Percentiles rank a stretch among this genome's conserved stretches.
phyloP scores from a whole-genome alignment of 2,329 filamentous ascomycete genomes.

The Cladosporium oxysporum region DNA sequence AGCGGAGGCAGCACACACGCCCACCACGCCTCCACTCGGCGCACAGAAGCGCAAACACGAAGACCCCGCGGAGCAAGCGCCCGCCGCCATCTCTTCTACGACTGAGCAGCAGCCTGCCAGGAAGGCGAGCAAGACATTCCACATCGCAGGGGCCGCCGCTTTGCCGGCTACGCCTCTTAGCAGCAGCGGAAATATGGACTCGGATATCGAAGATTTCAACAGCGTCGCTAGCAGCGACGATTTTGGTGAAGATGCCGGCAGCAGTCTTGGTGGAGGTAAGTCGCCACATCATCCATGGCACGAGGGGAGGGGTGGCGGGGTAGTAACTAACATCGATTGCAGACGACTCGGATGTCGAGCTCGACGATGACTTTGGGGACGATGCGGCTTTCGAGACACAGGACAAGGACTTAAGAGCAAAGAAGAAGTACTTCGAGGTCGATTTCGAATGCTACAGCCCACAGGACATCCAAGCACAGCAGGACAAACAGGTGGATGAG shows the following conservation, averaged over 20 bases:
- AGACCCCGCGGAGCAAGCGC: conserved; percentile 24
- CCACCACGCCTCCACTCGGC: conserved; percentile 35
- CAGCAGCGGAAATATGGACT: conserved; percentile 67
- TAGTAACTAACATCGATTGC: conserved; percentile 22
- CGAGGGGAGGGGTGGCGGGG: conserved; percentile 4
- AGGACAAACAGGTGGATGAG: conserved; percentile 82
- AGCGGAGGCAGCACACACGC: conserved; percentile 26
- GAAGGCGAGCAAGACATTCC: conserved; percentile 39
- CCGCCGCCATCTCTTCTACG: conserved; percentile 23
- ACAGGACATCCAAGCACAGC: conserved; percentile 77
- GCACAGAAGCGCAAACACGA: conserved; percentile 39
- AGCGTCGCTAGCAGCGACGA: conserved; percentile 77
- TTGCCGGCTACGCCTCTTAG: conserved; percentile 53
- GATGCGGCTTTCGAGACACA: conserved; percentile 63
- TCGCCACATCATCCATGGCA: neutral
- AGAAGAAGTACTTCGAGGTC: conserved; percentile 76
- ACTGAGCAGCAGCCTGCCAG: conserved; percentile 35
- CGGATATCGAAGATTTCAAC: conserved; percentile 84
- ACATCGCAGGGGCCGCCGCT: conserved; percentile 41
- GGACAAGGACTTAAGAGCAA: conserved; percentile 71
- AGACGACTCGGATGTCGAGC: conserved; percentile 53
- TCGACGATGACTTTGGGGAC: conserved; percentile 60
- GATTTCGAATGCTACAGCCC: conserved; percentile 81
- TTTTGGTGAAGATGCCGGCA: conserved; percentile 68
- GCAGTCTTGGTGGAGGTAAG: conserved; percentile 58